Base-by-base conservation (phyloP, 2,329 filamentous ascomycete species). In the Aspergillus niger region DNA sequence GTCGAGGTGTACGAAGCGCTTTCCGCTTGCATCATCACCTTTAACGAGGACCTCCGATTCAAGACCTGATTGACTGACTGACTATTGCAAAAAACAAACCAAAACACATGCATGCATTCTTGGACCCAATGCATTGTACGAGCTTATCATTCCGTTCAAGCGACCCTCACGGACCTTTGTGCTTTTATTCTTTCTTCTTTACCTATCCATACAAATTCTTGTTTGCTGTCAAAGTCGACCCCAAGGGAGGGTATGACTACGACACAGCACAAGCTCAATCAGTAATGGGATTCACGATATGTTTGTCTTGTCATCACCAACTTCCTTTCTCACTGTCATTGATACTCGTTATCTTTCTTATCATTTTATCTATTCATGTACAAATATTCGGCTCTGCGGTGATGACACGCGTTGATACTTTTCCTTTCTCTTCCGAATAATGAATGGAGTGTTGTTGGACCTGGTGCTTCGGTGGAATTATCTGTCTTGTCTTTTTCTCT, bases 41-140 rank as follows among this genome's bases (percentile, higher is more conserved):
- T 15, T 55, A 47, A 55, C 53, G 53, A 55, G 53, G 36, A 44
- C 39, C 47, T 55, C 53, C 43, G 53, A 55, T 55, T 43, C 38
- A 50, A 50, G 47, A 50, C 47, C 47, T 50, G 47, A 44, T 47
- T 22, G 39, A 47, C 41, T 44, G 39, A 47, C 39, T 24, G 39
- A 20, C 17, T n/a, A 24, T 43, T 54, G 38, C 51, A 55, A 47
- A 8, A n/a, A 22, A 44, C 41, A 13, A 36, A 36, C 32, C 32
- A 36, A 36, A 36, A 36, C 38, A 22, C 51, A 41, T 32, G 39
- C 39, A 30, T 55, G 53, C 26, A 43, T 32, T 39, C 24, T 32
- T 30, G 41, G 22, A 44, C 20, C 11, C 26, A 22, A 55, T 55
- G 53, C 53, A 47, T 55, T 47, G n/a, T 47, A 55, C 53, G 41